Conservation (phyloP, 176 grass and related monocot species). For the Carex cristatella region DNA sequence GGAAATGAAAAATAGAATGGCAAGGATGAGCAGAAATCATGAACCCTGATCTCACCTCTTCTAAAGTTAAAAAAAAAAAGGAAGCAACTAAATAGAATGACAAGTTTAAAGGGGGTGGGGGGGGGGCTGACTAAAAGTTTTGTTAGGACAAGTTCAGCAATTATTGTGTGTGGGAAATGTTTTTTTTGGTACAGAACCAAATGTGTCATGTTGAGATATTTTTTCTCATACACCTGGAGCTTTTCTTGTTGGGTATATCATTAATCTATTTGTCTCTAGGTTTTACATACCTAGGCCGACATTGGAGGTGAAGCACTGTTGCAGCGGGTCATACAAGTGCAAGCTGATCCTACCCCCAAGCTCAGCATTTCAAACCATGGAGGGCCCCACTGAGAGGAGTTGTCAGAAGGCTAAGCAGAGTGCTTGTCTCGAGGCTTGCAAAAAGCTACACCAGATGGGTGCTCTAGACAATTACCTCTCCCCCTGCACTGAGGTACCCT, state of each 20-base stretch:
- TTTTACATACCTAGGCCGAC: conserved; percentile 44
- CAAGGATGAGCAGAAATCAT: not conserved
- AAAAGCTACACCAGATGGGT: conserved; percentile 65
- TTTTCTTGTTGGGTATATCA: not conserved
- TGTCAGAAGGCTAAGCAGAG: conserved; percentile 62
- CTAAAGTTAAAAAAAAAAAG: not conserved
- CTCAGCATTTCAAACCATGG: conserved; percentile 56
- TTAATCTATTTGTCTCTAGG: conserved; percentile 21
- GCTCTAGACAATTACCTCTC: conserved; percentile 66
- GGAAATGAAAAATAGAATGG: not conserved
- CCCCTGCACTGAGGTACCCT: conserved; percentile 29
- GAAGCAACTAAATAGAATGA: not conserved
- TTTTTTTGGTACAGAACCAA: not conserved
- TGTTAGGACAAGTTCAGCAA: not conserved
- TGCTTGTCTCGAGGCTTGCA: conserved; percentile 82
- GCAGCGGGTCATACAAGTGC: conserved; percentile 43
- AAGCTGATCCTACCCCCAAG: conserved; percentile 56
- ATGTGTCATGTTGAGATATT: not conserved
- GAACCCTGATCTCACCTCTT: not conserved
- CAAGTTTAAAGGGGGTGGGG: not conserved
- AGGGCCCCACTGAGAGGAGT: conserved; percentile 51
- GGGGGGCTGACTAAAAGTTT: not conserved
- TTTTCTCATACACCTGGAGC: not conserved
- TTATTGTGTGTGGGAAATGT: not conserved
- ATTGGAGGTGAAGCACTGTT: conserved; percentile 36